Conservation (phyloP, 768 basidiomycete genomes). For the Psilocybe tampanensis region DNA sequence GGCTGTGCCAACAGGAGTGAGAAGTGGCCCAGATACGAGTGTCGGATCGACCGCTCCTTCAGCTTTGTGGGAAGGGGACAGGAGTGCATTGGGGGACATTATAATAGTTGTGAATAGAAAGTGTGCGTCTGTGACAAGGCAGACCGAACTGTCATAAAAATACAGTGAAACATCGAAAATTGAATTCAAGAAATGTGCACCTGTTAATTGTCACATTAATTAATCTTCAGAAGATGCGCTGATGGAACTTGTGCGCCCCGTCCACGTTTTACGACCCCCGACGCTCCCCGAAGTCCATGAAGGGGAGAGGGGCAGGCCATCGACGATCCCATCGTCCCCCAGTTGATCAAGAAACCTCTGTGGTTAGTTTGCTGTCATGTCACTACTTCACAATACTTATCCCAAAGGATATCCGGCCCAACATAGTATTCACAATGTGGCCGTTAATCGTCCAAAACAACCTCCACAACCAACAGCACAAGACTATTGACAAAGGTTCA, state of each 20-base stretch:
- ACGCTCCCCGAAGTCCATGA: constrained; percentile 29
- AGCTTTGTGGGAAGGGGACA: constrained; percentile 11
- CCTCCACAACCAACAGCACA: no score
- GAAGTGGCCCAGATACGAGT: constrained; percentile 37
- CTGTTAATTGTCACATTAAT: constrained; percentile 23
- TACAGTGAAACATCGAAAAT: constrained; percentile 23
- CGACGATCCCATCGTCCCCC: constrained; percentile 37
- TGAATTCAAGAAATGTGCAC: constrained; percentile 15
- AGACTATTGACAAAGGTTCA: no score
- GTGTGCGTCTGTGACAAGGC: constrained; percentile 3
- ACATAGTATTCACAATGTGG: background rate
- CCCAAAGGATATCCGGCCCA: background rate
- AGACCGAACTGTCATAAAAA: constrained; percentile 6
- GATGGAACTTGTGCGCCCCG: constrained; percentile 27
- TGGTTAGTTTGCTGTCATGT: constrained; percentile 52
- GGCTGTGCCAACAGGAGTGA: constrained; percentile 11
- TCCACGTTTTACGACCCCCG: constrained; percentile 48
- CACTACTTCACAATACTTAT: constrained; percentile 24
- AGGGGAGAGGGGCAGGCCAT: constrained; percentile 18
- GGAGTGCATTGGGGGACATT: constrained; percentile 15
- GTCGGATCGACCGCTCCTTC: background rate
- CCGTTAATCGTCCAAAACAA: no score
- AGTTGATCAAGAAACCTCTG: constrained; percentile 22
- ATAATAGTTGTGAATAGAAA: constrained; percentile 5
- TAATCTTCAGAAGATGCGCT: constrained; percentile 17